Evolutionary conservation across 805 yeast genomes (phyloP).

Genomic region (Lachancea mirantina): DNA sequence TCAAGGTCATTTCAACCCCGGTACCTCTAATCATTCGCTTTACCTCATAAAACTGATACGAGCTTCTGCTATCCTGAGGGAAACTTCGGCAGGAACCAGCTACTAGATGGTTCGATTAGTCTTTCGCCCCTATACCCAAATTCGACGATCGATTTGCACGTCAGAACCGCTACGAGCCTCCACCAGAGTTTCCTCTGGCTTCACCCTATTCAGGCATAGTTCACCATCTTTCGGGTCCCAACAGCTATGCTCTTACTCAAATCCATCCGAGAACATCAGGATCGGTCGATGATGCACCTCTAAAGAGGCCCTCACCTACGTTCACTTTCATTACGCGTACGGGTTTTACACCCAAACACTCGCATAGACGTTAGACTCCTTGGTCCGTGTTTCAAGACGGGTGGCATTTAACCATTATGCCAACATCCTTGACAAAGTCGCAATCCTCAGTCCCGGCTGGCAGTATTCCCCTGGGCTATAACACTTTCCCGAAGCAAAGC

Average conservation of each 20-base stretch:
- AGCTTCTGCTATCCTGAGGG: conserved; percentile 39
- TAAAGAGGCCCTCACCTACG: conserved; percentile 31
- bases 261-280: conserved; percentile 36
- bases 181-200: conserved; percentile 42
- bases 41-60: conserved; percentile 38
- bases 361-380: conserved; percentile 38
- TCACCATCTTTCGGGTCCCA: conserved; percentile 42
- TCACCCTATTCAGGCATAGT: conserved; percentile 41
- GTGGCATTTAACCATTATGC: conserved; percentile 32
- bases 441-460: conserved; percentile 32
- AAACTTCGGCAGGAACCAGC: conserved; percentile 40
- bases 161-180: conserved; percentile 41
- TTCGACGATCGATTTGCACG: conserved; percentile 41
- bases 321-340: conserved; percentile 37
- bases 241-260: conserved; percentile 39
- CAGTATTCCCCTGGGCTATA: conserved; percentile 30
- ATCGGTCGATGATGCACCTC: conserved; percentile 36
- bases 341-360: conserved; percentile 38
- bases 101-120: conserved; percentile 39
- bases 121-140: conserved; percentile 40
- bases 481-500: conserved; percentile 29
- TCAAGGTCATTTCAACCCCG: conserved; percentile 35
- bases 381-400: conserved; percentile 39
- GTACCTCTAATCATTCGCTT: conserved; percentile 38
- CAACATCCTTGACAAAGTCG: conserved; percentile 34